Conservation (phyloP, 1,139 yeast species). For the Saccharomyces hybrid region DNA sequence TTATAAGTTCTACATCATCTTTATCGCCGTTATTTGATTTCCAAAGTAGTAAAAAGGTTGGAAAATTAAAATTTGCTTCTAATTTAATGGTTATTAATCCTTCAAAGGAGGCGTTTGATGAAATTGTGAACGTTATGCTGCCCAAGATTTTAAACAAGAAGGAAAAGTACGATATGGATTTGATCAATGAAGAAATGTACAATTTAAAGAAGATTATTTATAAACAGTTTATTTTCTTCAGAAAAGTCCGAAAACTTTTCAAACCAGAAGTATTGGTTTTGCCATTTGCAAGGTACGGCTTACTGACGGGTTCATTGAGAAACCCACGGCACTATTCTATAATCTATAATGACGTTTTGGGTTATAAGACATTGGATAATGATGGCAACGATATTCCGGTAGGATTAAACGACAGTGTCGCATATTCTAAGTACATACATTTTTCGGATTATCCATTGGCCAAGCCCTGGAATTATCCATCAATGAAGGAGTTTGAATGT, state of each 20-base stretch:
- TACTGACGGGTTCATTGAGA: conserved; percentile 25
- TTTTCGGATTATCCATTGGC: conserved; percentile 28
- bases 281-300: conserved; percentile 28
- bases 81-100: conserved; percentile 31
- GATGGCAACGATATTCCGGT: conserved; percentile 11
- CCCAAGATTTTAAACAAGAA: conserved; percentile 17
- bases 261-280: conserved; percentile 25
- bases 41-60: conserved; percentile 10
- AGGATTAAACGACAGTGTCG: conserved; percentile 8
- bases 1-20: conserved; percentile 20
- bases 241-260: conserved; percentile 21
- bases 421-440: conserved; percentile 27
- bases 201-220: conserved; percentile 23
- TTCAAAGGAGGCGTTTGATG: conserved; percentile 15
- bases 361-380: conserved; percentile 18
- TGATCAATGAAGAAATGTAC: conserved; percentile 27
- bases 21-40: conserved; percentile 19
- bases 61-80: conserved; percentile 24
- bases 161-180: conserved; percentile 27
- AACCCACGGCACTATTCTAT: conserved; percentile 16
- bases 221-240: conserved; percentile 24
- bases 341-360: conserved; percentile 22
- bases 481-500: conserved; percentile 20
- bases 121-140: conserved; percentile 13
- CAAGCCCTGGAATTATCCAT: conserved; percentile 28